Evolutionary conservation across 2,329 filamentous ascomycete species (phyloP).

Genomic region (Colletotrichum orchidophilum): DNA sequence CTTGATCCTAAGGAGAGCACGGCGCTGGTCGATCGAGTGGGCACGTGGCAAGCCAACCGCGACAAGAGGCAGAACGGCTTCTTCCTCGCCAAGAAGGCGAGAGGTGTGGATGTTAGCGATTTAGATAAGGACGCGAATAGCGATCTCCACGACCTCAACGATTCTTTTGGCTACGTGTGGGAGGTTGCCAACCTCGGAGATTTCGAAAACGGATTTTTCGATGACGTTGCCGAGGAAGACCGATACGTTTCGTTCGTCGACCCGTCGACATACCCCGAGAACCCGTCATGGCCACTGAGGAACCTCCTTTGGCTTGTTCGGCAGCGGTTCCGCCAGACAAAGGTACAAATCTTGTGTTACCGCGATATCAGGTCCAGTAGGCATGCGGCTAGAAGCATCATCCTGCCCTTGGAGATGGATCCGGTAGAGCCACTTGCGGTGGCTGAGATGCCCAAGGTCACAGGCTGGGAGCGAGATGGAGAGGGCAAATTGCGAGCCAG

Average conservation of each 20-base stretch:
- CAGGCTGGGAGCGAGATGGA: slow-evolving; percentile 91
- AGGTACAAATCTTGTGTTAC: slow-evolving; percentile 89
- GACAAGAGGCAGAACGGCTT: slow-evolving; percentile 91
- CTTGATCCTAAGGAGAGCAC: slow-evolving; percentile 78
- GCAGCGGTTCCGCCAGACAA: slow-evolving; percentile 79
- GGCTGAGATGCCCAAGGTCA: slow-evolving; percentile 82
- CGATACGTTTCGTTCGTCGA: slow-evolving; percentile 89
- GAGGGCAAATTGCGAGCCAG: slow-evolving; percentile 81
- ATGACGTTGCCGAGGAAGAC: slow-evolving; percentile 74
- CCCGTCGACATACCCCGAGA: slow-evolving; percentile 87
- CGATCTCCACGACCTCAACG: slow-evolving; percentile 34
- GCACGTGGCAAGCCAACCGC: slow-evolving; percentile 84
- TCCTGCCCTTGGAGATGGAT: slow-evolving; percentile 73
- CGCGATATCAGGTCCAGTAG: slow-evolving; percentile 81
- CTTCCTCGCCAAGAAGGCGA: slow-evolving; percentile 87
- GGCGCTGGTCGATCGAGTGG: slow-evolving; percentile 81
- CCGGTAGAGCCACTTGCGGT: slow-evolving; percentile 52
- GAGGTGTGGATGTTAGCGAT: slow-evolving; percentile 38
- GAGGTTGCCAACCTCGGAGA: slow-evolving; percentile 77
- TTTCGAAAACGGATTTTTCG: slow-evolving; percentile 91
- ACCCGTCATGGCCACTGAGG: slow-evolving; percentile 91
- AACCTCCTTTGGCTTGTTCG: slow-evolving; percentile 88
- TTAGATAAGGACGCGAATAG: slow-evolving; percentile 31
- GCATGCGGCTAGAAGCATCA: slow-evolving; percentile 83
- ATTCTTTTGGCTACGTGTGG: slow-evolving; percentile 70